Evolutionary conservation across 2,329 filamentous ascomycete genomes (phyloP), one percentile per base, ranked within the genome.

Genomic region (Paracorniculantispora psalliotae): DNA sequence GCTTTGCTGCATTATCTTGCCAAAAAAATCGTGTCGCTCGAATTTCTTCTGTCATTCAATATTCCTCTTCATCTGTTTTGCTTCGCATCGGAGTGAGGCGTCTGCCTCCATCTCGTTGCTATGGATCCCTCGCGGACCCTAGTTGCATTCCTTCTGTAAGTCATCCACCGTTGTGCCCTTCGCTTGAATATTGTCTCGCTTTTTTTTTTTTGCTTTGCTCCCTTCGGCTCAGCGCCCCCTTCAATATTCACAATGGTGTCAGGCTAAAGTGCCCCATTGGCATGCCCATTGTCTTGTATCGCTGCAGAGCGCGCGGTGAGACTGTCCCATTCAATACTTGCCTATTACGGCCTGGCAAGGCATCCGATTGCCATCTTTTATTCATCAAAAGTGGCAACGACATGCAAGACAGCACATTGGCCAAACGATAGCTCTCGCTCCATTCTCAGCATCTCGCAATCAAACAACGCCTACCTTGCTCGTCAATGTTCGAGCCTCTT

Each of bases 101-200:
- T 8, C 26, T 23, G 49, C 43, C 50, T 55, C 57, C 12, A 41
- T 59, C 52, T 19, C 50, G 44, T 28, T 37, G 26, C 13, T 69
- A 84, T 85, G 82, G 81, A 85, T 72, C 82, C 82, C 56, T 78
- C 78, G 44, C 88, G 85, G 23, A 86, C 86, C 61, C 82, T 89
- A 65, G 81, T 88, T 69, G 88, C 86, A 61, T 89, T 89, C 71
- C 79, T 85, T 73, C 73, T 87, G 85, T 87, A 77, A 83, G 84
- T 85, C 26, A 7, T 19, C 23, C 66, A 59, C 67, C 60, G 60
- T 65, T 62, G 60, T 61, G 65, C 57, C 26, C 54, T 63, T 64
- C 53, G 57, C 62, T 64, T 63, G 62, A 58, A 64, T 61, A 65
- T 61, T 65, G 63, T 62, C 53, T 54, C 65, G 60, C 61, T 60